These are phyloP conservation scores for Ceratobasidium papillatum DNA, from an alignment of 1,284 basidiomycete species.

Conservation along the genomic window DNA sequence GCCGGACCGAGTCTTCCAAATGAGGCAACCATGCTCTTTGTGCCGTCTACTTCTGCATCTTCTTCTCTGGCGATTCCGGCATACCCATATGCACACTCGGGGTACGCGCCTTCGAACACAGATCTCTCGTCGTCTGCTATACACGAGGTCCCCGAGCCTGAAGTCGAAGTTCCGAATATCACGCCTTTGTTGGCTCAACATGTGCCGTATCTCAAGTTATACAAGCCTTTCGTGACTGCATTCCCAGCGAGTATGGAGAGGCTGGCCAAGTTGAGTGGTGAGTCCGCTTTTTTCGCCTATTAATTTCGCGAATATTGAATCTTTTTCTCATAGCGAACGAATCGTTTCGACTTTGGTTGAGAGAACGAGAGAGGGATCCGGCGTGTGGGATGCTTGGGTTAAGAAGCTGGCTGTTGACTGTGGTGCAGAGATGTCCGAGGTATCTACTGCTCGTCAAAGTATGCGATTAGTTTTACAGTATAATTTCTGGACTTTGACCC, in stretches of 20 bases:
- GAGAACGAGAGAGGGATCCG: constrained; percentile 67
- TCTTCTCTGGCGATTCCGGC: background rate
- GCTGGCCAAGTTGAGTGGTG: constrained; percentile 29
- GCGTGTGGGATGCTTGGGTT: constrained; percentile 77
- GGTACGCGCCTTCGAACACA: background rate
- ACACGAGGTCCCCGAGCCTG: background rate
- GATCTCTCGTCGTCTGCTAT: background rate
- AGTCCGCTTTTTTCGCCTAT: constrained; percentile 58
- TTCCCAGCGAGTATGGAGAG: constrained; percentile 61
- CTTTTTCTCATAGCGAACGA: constrained; percentile 54
- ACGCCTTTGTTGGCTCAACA: constrained; percentile 53
- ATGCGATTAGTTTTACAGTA: background rate
- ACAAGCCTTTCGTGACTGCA: constrained; percentile 81
- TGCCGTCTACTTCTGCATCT: constrained; percentile 45
- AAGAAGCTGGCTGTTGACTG: constrained; percentile 83
- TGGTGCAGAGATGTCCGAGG: constrained; percentile 86
- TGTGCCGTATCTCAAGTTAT: constrained; percentile 79
- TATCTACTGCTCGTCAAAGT: constrained; percentile 79
- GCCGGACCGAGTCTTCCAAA: constrained; percentile 40
- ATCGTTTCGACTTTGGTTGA: constrained; percentile 69
- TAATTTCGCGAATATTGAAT: constrained; percentile 49
- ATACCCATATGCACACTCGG: background rate
- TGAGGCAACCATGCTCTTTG: constrained; percentile 41
- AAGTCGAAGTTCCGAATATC: background rate
- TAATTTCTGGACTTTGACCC: too few relatives aligned